Evolutionary conservation across 192 early-diverging fungal species (phyloP).

Genomic region (Gigaspora rosea): DNA sequence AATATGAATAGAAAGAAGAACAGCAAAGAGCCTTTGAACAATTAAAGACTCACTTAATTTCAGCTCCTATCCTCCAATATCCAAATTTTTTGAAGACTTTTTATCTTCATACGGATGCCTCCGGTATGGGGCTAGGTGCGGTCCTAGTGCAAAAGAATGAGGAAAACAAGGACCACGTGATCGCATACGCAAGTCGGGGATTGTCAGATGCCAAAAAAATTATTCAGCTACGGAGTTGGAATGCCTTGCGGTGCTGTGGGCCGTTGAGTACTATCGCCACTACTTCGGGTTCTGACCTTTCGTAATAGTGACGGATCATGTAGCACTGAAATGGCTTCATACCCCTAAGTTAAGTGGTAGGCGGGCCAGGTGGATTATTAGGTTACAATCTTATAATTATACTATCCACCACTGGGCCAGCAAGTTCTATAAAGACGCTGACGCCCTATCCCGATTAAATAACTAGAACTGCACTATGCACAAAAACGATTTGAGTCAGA

Average conservation of each 20-base stretch:
- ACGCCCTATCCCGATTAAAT: too few relatives aligned
- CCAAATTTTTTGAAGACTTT: not conserved
- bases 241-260: not conserved
- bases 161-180: not conserved
- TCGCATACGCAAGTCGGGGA: conserved; percentile 18
- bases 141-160: conserved; percentile 18
- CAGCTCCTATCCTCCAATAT: not conserved
- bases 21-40: not conserved
- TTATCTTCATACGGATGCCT: not conserved
- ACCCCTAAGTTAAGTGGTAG: too few relatives aligned
- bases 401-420: too few relatives aligned
- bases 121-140: conserved; percentile 13
- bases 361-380: too few relatives aligned
- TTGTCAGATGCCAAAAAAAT: not conserved
- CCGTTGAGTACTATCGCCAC: not conserved
- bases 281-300: not conserved
- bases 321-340: not conserved
- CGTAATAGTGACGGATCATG: not conserved
- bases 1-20: not conserved
- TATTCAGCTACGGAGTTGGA: not conserved
- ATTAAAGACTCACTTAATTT: not conserved
- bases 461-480: too few relatives aligned
- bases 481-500: too few relatives aligned
- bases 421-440: too few relatives aligned
- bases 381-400: too few relatives aligned